Conservation (phyloP, 352 stramenopile species). For the Albugo laibachii region DNA sequence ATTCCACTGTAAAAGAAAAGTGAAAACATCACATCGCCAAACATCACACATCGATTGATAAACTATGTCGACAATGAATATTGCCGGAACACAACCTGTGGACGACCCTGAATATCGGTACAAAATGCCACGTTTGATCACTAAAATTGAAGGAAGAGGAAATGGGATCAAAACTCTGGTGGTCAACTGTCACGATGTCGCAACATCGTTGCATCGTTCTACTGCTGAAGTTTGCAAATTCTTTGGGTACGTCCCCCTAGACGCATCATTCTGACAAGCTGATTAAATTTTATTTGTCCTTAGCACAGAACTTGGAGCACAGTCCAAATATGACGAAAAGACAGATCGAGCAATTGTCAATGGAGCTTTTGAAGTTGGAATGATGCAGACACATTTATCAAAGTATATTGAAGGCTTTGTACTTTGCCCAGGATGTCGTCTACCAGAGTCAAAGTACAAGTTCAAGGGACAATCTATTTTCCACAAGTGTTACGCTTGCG, state of each 20-base stretch:
- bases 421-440: slow-evolving; percentile 89
- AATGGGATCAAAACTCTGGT: slow-evolving; percentile 99
- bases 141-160: slow-evolving; percentile 96
- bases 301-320: slow-evolving; percentile 85
- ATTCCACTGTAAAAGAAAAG: slow-evolving; percentile 15
- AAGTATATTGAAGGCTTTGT: slow-evolving; percentile 99
- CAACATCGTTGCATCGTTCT: slow-evolving; percentile 82
- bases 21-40: background rate
- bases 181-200: slow-evolving; percentile 94
- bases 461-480: slow-evolving; percentile 95
- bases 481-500: slow-evolving; percentile 97
- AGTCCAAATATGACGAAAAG: slow-evolving; percentile 94
- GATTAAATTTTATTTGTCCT: background rate
- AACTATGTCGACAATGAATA: slow-evolving; percentile 81
- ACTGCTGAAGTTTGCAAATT: slow-evolving; percentile 97
- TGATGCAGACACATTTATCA: slow-evolving; percentile 90
- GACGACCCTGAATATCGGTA: slow-evolving; percentile 95
- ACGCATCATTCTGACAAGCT: too few relatives aligned
- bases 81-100: slow-evolving; percentile 75
- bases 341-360: slow-evolving; percentile 94
- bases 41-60: background rate
- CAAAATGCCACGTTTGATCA: slow-evolving; percentile 94
- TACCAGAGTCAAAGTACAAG: slow-evolving; percentile 98
- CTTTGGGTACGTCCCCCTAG: slow-evolving; percentile 72
- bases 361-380: slow-evolving; percentile 84